Evolutionary conservation across 192 early-diverging fungal genomes (phyloP).

Genomic region (Coemansia sp.): DNA sequence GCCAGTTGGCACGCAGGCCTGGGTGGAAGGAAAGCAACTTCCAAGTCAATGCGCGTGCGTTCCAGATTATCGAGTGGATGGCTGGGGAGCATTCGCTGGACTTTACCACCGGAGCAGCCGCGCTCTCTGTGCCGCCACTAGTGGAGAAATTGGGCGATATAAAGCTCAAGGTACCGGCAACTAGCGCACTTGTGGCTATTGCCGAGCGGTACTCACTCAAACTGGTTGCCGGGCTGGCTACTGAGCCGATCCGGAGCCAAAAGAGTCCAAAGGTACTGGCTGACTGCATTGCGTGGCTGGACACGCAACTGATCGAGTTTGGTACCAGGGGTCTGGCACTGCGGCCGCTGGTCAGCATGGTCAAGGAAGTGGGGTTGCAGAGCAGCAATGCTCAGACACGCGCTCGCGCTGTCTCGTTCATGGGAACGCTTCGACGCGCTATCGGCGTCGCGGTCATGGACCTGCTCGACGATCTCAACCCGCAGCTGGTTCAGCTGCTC

Average conservation of each 20-base stretch:
- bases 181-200: slow-evolving; percentile 75
- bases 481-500: slow-evolving; percentile 75
- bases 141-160: slow-evolving; percentile 94
- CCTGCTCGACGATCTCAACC: slow-evolving; percentile 85
- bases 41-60: slow-evolving; percentile 77
- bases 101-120: slow-evolving; percentile 72
- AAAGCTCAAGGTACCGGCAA: slow-evolving; percentile 85
- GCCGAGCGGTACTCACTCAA: slow-evolving; percentile 75
- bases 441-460: slow-evolving; percentile 79
- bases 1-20: slow-evolving; percentile 77
- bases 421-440: slow-evolving; percentile 80
- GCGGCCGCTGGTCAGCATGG: slow-evolving; percentile 77
- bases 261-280: slow-evolving; percentile 92
- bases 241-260: slow-evolving; percentile 71
- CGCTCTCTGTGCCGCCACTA: slow-evolving; percentile 69
- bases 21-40: slow-evolving; percentile 99
- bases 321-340: slow-evolving; percentile 78
- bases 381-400: slow-evolving; percentile 86
- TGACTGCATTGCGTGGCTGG: slow-evolving; percentile 85
- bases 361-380: slow-evolving; percentile 70
- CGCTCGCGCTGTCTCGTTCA: slow-evolving; percentile 71
- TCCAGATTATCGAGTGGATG: slow-evolving; percentile 72
- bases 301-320: slow-evolving; percentile 85
- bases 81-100: slow-evolving; percentile 58
- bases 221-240: slow-evolving; percentile 77